phyloP scores from a whole-genome alignment of 225 moss, liverwort and hornwort genomes.

The Pleurozium schreberi region DNA sequence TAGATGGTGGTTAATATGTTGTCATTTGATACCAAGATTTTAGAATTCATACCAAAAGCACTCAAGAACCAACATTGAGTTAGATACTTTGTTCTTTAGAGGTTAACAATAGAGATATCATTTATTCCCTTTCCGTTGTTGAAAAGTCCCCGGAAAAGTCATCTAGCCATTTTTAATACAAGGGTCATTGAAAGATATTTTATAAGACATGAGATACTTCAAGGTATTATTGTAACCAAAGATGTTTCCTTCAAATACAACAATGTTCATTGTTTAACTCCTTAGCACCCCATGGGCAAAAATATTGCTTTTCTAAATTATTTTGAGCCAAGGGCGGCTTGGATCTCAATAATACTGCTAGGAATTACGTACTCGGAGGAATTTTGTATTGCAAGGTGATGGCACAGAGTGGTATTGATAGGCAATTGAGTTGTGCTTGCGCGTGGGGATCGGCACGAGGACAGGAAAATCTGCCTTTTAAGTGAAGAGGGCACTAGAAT shows the following conservation, averaged over 20 bases:
- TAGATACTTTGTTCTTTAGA: not conserved
- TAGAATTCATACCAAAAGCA: not conserved
- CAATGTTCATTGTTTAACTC: not conserved
- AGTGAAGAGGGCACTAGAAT: too few species aligned
- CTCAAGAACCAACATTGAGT: not conserved
- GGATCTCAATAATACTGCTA: too few species aligned
- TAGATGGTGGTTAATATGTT: not conserved
- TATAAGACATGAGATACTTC: not conserved
- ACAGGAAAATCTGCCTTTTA: too few species aligned
- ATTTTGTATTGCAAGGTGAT: too few species aligned
- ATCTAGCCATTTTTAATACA: not conserved
- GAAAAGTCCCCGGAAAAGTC: too few species aligned
- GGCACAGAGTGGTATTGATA: too few species aligned
- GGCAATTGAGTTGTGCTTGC: too few species aligned
- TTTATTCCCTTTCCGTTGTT: not conserved
- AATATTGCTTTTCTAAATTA: too few species aligned
- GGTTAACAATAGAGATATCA: not conserved
- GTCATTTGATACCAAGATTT: not conserved
- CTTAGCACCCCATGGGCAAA: too few species aligned
- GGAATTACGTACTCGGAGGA: too few species aligned
- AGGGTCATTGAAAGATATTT: not conserved
- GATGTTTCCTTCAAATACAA: not conserved
- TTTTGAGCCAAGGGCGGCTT: too few species aligned
- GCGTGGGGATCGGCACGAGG: too few species aligned
- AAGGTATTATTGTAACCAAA: not conserved